Base-by-base conservation (phyloP, 495 filamentous ascomycete species). In the Xylaria bambusicola region DNA sequence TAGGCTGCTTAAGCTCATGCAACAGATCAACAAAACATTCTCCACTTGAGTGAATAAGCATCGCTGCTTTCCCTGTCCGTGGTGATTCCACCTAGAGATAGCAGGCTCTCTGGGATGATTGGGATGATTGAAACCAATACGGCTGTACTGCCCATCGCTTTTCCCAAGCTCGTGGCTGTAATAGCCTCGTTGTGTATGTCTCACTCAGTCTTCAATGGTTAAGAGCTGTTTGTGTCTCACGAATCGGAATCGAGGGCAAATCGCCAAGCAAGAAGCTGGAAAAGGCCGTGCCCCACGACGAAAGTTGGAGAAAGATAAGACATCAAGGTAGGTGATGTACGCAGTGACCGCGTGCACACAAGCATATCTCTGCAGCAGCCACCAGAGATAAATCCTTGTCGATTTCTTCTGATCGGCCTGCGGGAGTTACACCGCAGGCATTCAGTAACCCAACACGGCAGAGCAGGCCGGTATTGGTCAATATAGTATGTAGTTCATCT, bases 281-380 rank as follows among this genome's bases (percentile, higher is more conserved):
- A 20, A 4, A 3, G 23, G 6, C 52, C 42, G 23, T 23, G 52
- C 53, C 54, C 31, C 54, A 48, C 21, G 54, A 17, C 31, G 23
- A 26, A 40, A 24, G 44, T 36, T 42, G 54, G 54, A 42, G 54
- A 56, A 56, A 57, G 54, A 57, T 57, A 57, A 57, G 54, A 56
- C 42, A 18, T 47, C 3, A 27, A 48, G 10, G 24, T 10, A 6
- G 36, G 13, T 38, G 8, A 13, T 38, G 15, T 3, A 38, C 36
- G 36, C 7, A 38, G 36, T 38, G 36, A 3, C 36, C 36, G 36
- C 3, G 36, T 15, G 12, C 15, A 7, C 21, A 23, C 21, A 26
- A 24, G 41, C n/a, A n/a, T 45, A 10, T 6, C 6, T 18, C 20
- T 7, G 17, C 41, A 44, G 41, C 2, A 41, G 29, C 24, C 36